A percentile compares a stretch with the other conserved stretches of the same genome.
These are phyloP conservation scores for Pleurotus citrinopileatus DNA, from an alignment of 768 basidiomycete genomes.

Conservation along the genomic window DNA sequence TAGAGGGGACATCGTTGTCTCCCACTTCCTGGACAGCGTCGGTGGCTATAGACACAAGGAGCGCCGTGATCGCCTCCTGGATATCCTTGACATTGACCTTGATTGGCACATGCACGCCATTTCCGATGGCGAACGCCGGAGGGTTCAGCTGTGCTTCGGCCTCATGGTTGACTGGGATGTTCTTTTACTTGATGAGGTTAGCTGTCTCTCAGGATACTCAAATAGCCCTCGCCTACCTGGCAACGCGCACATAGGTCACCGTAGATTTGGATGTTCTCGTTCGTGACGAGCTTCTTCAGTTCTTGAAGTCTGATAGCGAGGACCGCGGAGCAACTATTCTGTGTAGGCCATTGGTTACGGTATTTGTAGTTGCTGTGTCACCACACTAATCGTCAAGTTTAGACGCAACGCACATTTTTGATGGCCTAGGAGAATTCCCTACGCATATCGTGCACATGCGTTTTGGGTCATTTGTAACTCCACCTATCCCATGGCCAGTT, in stretches of 20 bases:
- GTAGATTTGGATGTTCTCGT: slow-evolving; percentile 97
- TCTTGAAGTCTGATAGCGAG: slow-evolving; percentile 82
- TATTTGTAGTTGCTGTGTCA: slow-evolving; percentile 9
- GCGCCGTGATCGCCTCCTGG: slow-evolving; percentile 79
- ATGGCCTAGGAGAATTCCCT: slow-evolving; percentile 88
- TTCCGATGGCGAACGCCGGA: slow-evolving; percentile 91
- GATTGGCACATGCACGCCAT: slow-evolving; percentile 97
- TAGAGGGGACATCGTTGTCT: slow-evolving; percentile 86
- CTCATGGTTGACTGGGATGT: slow-evolving; percentile 95
- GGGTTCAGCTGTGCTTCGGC: slow-evolving; percentile 93
- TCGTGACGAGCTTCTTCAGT: slow-evolving; percentile 83
- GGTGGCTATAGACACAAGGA: slow-evolving; percentile 94
- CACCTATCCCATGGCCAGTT: slow-evolving; percentile 73
- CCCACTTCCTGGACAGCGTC: slow-evolving; percentile 94
- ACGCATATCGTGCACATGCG: slow-evolving; percentile 93
- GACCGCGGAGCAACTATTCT: slow-evolving; percentile 82
- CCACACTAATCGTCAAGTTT: slow-evolving; percentile 8
- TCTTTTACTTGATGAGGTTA: slow-evolving; percentile 85
- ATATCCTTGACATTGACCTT: slow-evolving; percentile 92
- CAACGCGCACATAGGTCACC: slow-evolving; percentile 79
- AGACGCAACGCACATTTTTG: slow-evolving; percentile 98
- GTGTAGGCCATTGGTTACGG: slow-evolving; percentile 45
- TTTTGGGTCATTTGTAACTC: slow-evolving; percentile 68
- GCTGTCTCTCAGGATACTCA: slow-evolving; percentile 3
- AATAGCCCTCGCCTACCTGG: slow-evolving; percentile 1